A percentile compares a stretch with the other conserved stretches of the same genome.
phyloP scores from a whole-genome alignment of 208 protist genomes.

The Porcisia deanei region DNA sequence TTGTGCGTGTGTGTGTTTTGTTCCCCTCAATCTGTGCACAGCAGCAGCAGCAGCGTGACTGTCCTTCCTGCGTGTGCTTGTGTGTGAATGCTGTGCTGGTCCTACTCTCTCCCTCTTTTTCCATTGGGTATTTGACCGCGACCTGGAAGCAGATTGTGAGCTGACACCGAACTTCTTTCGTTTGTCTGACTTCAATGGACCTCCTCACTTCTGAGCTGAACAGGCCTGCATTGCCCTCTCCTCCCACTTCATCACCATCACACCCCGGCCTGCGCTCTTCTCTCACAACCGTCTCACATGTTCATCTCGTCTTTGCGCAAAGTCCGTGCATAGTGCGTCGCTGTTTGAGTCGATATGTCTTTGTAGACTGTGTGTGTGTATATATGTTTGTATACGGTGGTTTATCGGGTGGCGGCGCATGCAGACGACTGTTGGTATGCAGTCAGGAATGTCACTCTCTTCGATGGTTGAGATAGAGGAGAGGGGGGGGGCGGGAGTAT shows the following conservation, averaged over 20 bases:
- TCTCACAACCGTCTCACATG: background rate
- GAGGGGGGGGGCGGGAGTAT: background rate
- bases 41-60: background rate
- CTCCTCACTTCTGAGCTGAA: background rate
- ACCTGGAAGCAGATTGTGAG: background rate
- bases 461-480: background rate
- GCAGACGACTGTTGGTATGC: background rate
- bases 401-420: background rate
- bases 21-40: too few species aligned
- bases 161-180: background rate
- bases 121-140: background rate
- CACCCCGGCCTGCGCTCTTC: background rate
- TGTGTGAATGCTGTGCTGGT: background rate
- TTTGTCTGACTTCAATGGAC: background rate
- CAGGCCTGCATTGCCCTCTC: background rate
- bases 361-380: background rate
- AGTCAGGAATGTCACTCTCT: background rate
- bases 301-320: background rate
- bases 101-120: background rate
- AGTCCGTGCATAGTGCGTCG: background rate
- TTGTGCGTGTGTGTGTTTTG: too few species aligned
- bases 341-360: background rate
- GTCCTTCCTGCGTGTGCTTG: background rate
- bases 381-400: too few species aligned
- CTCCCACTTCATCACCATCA: background rate